Evolutionary conservation across 2,329 filamentous ascomycete genomes (phyloP), one percentile per base, ranked within the genome.

Genomic region (Clarireedia monteithiana): DNA sequence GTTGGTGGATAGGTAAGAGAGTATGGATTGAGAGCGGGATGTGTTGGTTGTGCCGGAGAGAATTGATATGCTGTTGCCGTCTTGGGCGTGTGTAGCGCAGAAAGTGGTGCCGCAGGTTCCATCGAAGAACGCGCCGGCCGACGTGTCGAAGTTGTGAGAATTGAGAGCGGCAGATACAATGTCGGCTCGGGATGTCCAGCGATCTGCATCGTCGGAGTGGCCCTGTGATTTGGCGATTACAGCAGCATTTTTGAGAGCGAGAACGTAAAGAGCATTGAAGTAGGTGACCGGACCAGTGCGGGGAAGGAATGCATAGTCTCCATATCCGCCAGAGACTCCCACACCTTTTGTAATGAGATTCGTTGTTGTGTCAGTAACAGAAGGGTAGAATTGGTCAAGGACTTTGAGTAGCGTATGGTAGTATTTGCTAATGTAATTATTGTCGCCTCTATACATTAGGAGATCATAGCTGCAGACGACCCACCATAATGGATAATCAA

Each of bases 401-500:
- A 73, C 68, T 3, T 69, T 69, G 6, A 68, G 56, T 7, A 80
- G 65, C 14, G 65, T 70, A 1, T 64, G 53, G 62, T 77, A 80
- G 59, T 77, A 75, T 1, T 68, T 59, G 3, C 67, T 47, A 3
- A 75, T 64, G 56, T 74, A 80, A 2, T 63, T 67, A 0, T 65
- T 60, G 61, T 79, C 73, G 10, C 74, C 76, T 0, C 74, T 78
- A 63, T 80, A 78, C 66, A 79, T 68, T 47, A 78, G 73, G 20
- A 75, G 67, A 60, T 80, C 76, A 57, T 72, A 74, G 54, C 70
- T 74, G 57, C 72, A 76, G 6, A 74, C 69, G 2, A 80, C 72
- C 77, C 77, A 80, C 73, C 75, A 79, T 0, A 80, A 66, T 1
- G 77, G 76, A 55, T 80, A 80, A 57, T 80, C 77, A 42, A 79